Evolutionary conservation across 495 filamentous ascomycete genomes (phyloP), one percentile per base, ranked within the genome.

Genomic region (Aspergillus olivimuriae): DNA sequence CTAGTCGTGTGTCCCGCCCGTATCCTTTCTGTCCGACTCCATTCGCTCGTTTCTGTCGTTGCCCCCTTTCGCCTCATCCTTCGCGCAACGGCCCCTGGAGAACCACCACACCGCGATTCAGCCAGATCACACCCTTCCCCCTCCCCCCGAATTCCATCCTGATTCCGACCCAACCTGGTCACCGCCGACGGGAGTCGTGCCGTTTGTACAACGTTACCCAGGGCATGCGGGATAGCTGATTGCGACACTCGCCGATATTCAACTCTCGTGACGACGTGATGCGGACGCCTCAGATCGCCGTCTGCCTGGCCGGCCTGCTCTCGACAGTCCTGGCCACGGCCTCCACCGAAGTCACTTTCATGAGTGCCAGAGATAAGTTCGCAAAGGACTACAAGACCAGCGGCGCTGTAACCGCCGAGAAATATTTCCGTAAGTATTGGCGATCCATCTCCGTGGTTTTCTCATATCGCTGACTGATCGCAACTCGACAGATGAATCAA

Each of bases 371-470:
- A 41, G 54, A 64, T 9, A 58, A 48, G 34, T 51, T 70, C 47
- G 66, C 60, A 30, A 68, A 73, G 37, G 69, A 75, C 32, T 73
- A 71, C 55, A 68, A 69, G 36, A 72, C 69, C 20, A 62, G 56
- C 41, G 56, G 51, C 23, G 63, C 65, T 3, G 70, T 75, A 54
- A 70, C 70, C 4, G 63, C 55, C 10, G 56, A 44, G 20, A 81
- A 82, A 68, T 81, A 81, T 51, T 82, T 80, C 55, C 71, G 77
- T 82, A 57, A 63, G 78, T 71, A 5, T 11, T n/a, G n/a, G n/a
- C n/a, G n/a, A n/a, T n/a, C n/a, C n/a, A n/a, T n/a, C n/a, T n/a
- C n/a, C n/a, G n/a, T n/a, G n/a, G n/a, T n/a, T n/a, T n/a, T n/a
- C n/a, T n/a, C n/a, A n/a, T n/a, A n/a, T n/a, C n/a, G n/a, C n/a